phyloP scores from a whole-genome alignment of 169 alveolate species.

The Plasmodium adleri region DNA sequence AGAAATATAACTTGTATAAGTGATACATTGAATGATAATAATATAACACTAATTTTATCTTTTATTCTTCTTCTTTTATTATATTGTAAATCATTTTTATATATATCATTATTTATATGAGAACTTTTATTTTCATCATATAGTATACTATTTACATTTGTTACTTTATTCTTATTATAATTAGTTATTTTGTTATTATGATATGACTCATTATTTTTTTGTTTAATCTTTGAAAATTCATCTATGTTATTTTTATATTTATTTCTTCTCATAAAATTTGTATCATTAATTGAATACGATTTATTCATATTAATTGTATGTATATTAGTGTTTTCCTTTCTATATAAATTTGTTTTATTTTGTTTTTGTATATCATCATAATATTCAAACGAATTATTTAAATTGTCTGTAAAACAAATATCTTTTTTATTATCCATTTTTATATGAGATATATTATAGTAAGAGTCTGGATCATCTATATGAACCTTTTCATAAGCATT shows the following conservation, averaged over 20 bases:
- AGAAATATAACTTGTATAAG: slow-evolving; percentile 42
- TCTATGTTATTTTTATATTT: background rate
- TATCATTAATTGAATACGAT: background rate
- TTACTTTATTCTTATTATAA: background rate
- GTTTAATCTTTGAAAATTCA: background rate
- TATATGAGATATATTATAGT: background rate
- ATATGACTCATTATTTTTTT: background rate
- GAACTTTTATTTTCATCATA: background rate
- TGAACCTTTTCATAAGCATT: background rate
- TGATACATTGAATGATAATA: slow-evolving; percentile 46
- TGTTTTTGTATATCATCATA: background rate
- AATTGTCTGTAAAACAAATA: background rate
- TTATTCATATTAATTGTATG: background rate
- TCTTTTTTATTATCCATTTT: background rate
- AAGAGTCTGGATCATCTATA: too few relatives aligned
- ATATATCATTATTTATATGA: background rate
- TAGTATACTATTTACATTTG: background rate
- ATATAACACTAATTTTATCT: slow-evolving; percentile 43
- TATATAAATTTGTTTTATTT: background rate
- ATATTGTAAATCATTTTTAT: background rate
- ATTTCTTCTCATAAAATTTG: background rate
- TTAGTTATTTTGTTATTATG: background rate
- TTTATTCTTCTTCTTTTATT: background rate
- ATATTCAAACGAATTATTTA: too few relatives aligned
- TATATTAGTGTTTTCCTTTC: background rate